Conservation (phyloP, 1,284 basidiomycete genomes). For the Rhodotorula sp. region DNA sequence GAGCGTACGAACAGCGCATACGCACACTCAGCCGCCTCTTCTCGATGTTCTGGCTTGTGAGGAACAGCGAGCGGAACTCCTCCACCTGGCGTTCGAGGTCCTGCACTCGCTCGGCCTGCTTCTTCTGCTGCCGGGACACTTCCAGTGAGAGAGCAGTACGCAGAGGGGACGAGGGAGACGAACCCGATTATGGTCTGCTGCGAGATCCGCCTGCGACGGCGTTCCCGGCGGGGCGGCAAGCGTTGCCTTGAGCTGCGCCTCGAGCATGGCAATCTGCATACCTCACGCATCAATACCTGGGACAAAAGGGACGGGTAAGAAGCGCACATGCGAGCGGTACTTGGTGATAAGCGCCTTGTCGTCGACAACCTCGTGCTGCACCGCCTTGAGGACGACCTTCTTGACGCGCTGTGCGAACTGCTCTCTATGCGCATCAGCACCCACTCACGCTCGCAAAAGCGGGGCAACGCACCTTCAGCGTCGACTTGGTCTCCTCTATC, state of each 20-base stretch:
- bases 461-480: conserved; percentile 18
- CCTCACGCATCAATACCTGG: too few relatives aligned
- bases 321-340: conserved; percentile 60
- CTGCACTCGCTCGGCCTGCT: conserved; percentile 22
- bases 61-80: conserved; percentile 38
- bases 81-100: conserved; percentile 34
- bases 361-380: conserved; percentile 89
- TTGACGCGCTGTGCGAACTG: conserved; percentile 87
- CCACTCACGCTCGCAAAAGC: conserved; percentile 63
- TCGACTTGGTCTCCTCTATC: conserved; percentile 44
- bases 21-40: conserved; percentile 34
- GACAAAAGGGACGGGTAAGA: neutral
- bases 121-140: neutral
- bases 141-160: neutral
- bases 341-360: conserved; percentile 83
- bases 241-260: conserved; percentile 39
- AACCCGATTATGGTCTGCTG: conserved; percentile 14
- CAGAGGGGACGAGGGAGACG: neutral
- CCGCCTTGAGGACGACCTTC: conserved; percentile 74
- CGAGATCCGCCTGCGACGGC: conserved; percentile 27
- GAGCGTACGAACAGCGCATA: rapidly evolving
- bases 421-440: conserved; percentile 74
- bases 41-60: conserved; percentile 37
- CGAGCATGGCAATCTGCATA: conserved; percentile 26
- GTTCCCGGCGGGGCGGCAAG: conserved; percentile 26